A percentile compares a stretch with the other conserved stretches of the same genome.
Conservation (phyloP, 768 basidiomycete genomes). For the Tulasnella sp. region DNA sequence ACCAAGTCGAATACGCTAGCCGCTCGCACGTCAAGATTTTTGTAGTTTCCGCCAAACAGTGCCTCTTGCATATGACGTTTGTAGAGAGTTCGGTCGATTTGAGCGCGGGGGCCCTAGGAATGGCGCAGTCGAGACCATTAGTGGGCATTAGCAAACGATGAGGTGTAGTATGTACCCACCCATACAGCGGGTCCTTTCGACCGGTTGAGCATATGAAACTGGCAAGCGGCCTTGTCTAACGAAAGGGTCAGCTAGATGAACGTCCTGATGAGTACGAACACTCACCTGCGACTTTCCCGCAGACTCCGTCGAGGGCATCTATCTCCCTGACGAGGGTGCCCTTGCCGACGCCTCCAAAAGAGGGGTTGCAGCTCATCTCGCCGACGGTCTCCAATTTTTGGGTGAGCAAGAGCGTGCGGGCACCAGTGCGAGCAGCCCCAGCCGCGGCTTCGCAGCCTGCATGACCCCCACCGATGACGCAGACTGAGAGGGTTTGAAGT, state of each 20-base stretch:
- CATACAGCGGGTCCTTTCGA: constrained; percentile 88
- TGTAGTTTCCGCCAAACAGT: constrained; percentile 51
- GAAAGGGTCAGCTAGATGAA: neutral
- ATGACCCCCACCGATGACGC: constrained; percentile 88
- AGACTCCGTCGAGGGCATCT: constrained; percentile 84
- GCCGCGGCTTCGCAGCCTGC: constrained; percentile 91
- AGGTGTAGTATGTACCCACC: constrained; percentile 43
- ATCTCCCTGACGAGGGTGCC: constrained; percentile 88
- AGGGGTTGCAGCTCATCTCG: constrained; percentile 85
- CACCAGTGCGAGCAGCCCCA: constrained; percentile 77
- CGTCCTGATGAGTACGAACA: constrained; percentile 8
- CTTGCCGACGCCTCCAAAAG: constrained; percentile 88
- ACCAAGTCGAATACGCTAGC: constrained; percentile 78
- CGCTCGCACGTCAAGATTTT: constrained; percentile 62
- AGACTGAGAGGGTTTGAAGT: constrained; percentile 46
- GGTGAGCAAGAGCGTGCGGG: constrained; percentile 74
- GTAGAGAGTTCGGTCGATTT: constrained; percentile 82
- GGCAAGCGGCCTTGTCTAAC: constrained; percentile 80
- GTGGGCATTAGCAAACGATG: neutral
- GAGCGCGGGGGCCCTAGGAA: constrained; percentile 78
- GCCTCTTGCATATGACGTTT: constrained; percentile 74
- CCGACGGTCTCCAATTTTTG: constrained; percentile 79
- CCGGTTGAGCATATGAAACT: constrained; percentile 79
- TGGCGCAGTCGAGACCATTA: neutral
- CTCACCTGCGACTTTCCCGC: constrained; percentile 76